phyloP scores from a whole-genome alignment of 192 early-diverging fungal species.

The Gaertneriomyces semiglobifer region DNA sequence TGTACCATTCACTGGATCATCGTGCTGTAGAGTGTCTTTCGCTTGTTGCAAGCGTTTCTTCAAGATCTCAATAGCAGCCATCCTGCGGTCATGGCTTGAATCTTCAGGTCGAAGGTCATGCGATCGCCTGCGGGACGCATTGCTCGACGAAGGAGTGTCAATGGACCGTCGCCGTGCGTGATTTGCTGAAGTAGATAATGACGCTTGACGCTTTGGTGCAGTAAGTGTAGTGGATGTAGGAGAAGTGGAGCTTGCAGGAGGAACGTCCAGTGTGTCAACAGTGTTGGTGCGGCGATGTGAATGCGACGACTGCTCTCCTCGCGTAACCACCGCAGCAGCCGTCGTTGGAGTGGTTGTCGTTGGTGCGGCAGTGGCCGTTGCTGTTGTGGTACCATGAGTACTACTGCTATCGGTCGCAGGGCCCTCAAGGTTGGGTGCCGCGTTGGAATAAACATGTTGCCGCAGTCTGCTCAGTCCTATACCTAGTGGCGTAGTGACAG shows the following conservation, averaged over 20 bases:
- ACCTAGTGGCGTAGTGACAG: neutral
- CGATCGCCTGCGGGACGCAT: neutral
- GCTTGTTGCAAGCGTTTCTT: slow-evolving; percentile 23
- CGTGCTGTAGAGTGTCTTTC: slow-evolving; percentile 2
- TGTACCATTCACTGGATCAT: neutral
- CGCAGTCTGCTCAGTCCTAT: neutral
- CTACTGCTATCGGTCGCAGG: neutral
- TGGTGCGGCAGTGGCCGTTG: no score
- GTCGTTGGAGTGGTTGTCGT: no score
- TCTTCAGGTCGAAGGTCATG: neutral
- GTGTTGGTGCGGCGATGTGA: neutral
- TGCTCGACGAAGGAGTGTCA: no score
- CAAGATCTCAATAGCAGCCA: slow-evolving; percentile 26
- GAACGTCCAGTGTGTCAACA: neutral
- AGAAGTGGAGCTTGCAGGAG: neutral
- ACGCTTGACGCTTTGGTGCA: neutral
- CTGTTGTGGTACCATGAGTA: neutral
- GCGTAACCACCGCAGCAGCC: no score
- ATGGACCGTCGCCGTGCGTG: neutral
- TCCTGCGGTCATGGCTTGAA: slow-evolving; percentile 7
- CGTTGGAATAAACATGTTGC: neutral
- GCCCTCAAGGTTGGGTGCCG: neutral
- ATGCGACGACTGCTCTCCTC: no score
- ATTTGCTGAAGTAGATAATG: neutral
- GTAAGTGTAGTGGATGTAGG: neutral